phyloP scores from a whole-genome alignment of 176 grass and related monocot genomes.

The Canna indica region DNA sequence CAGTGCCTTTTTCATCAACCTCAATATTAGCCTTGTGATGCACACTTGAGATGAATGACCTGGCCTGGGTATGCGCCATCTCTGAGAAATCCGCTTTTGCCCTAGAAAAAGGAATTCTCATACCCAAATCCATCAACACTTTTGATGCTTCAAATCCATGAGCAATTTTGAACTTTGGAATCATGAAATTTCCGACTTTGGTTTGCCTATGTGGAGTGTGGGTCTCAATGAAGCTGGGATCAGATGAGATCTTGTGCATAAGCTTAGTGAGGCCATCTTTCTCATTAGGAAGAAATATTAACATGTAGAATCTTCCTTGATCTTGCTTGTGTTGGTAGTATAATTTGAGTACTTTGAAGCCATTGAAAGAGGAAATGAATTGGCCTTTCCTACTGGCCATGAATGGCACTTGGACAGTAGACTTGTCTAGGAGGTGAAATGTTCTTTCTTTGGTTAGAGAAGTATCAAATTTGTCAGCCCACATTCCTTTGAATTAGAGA shows the following conservation, averaged over 20 bases:
- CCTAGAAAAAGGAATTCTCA: constrained; percentile 29
- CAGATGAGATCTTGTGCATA: constrained; percentile 30
- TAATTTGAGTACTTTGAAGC: constrained; percentile 48
- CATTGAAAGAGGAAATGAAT: constrained; percentile 24
- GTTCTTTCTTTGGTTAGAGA: constrained; percentile 15
- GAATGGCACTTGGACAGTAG: constrained; percentile 29
- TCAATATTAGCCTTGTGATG: constrained; percentile 46
- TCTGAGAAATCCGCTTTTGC: constrained; percentile 30
- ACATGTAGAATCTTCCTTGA: constrained; percentile 37
- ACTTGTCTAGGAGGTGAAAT: constrained; percentile 38
- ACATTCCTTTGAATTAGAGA: constrained; percentile 75
- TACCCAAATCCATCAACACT: constrained; percentile 25
- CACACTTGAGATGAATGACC: constrained; percentile 17
- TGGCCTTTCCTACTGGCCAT: constrained; percentile 38
- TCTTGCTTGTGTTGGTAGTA: constrained; percentile 24
- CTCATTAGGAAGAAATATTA: constrained; percentile 42
- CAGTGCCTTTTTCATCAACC: constrained; percentile 59
- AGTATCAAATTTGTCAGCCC: constrained; percentile 44
- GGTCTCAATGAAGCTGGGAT: constrained; percentile 22
- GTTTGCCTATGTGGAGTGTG: constrained; percentile 8
- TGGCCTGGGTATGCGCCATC: constrained; percentile 20
- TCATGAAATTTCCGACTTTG: constrained; percentile 28
- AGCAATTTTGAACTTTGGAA: constrained; percentile 56
- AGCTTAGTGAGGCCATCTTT: constrained; percentile 30
- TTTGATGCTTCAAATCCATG: constrained; percentile 20